Evolutionary conservation across 441 rosid genomes (phyloP).

Genomic region (Jatropha multifida): DNA sequence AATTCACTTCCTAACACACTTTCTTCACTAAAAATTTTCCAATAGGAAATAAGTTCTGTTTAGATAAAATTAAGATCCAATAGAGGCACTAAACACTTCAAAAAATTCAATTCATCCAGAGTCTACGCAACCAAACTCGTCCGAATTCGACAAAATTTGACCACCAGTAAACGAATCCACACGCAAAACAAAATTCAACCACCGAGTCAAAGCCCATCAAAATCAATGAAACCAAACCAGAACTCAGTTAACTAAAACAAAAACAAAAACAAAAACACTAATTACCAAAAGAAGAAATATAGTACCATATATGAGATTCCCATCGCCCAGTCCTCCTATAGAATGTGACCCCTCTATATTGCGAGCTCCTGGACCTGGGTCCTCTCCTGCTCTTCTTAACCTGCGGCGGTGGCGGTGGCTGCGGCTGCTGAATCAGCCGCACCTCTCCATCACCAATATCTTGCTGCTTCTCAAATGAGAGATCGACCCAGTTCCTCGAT

Average conservation of each 20-base stretch:
- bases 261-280: background rate
- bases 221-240: background rate
- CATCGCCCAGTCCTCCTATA: conserved; percentile 91
- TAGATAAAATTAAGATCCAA: conserved; percentile 7
- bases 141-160: background rate
- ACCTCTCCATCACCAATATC: conserved; percentile 39
- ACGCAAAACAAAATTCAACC: background rate
- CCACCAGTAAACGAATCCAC: background rate
- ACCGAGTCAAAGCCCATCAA: background rate
- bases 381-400: conserved; percentile 89
- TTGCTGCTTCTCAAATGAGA: conserved; percentile 39
- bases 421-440: conserved; percentile 37
- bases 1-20: background rate
- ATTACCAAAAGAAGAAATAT: background rate
- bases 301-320: conserved; percentile 95
- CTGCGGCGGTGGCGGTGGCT: conserved; percentile 35
- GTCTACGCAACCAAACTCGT: conserved; percentile 3
- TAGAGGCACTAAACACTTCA: background rate
- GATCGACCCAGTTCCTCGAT: conserved; percentile 56
- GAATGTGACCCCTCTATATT: conserved; percentile 94
- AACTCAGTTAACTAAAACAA: background rate
- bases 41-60: background rate
- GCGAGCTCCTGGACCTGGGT: conserved; percentile 95
- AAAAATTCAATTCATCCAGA: conserved; percentile 5
- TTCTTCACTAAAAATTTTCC: background rate